A percentile compares a stretch with the other conserved stretches of the same genome.
These are phyloP conservation scores for Nepenthes gracilis DNA, from an alignment of 148 eudicot species.

Conservation along the genomic window DNA sequence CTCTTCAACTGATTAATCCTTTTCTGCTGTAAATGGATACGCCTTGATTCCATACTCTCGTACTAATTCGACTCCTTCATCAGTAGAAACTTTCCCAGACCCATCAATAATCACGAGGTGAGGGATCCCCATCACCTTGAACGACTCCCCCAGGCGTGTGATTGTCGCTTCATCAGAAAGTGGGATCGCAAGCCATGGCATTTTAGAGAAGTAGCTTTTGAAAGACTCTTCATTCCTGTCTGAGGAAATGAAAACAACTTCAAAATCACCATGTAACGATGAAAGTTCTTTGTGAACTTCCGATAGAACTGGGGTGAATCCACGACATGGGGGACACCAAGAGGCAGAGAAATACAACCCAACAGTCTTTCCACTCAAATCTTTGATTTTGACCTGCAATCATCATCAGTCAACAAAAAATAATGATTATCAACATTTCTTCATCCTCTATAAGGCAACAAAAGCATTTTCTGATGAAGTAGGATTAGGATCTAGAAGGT, in stretches of 20 bases:
- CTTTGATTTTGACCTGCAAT: constrained; percentile 32
- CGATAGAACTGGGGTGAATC: constrained; percentile 33
- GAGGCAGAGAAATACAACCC: constrained; percentile 49
- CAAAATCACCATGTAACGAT: constrained; percentile 30
- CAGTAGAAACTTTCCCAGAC: constrained; percentile 27
- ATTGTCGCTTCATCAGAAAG: constrained; percentile 22
- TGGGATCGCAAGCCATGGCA: constrained; percentile 57
- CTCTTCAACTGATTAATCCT: constrained; percentile 28
- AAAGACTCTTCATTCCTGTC: constrained; percentile 39
- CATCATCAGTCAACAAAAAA: not conserved
- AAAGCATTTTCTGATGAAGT: too few species aligned
- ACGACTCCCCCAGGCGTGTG: constrained; percentile 14
- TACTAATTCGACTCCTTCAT: constrained; percentile 30
- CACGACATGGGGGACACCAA: constrained; percentile 51
- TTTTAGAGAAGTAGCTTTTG: constrained; percentile 33
- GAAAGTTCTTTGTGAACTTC: constrained; percentile 29
- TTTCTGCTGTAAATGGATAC: constrained; percentile 35
- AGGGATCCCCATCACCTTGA: constrained; percentile 39
- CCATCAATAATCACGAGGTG: constrained; percentile 32
- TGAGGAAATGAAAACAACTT: constrained; percentile 33
- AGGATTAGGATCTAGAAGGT: too few species aligned
- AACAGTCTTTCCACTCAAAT: constrained; percentile 28
- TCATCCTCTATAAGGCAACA: too few species aligned
- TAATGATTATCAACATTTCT: not conserved
- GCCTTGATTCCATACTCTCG: constrained; percentile 28